Evolutionary conservation across 176 grass and related monocot species (phyloP).

Genomic region (Calamus simplicifolius): DNA sequence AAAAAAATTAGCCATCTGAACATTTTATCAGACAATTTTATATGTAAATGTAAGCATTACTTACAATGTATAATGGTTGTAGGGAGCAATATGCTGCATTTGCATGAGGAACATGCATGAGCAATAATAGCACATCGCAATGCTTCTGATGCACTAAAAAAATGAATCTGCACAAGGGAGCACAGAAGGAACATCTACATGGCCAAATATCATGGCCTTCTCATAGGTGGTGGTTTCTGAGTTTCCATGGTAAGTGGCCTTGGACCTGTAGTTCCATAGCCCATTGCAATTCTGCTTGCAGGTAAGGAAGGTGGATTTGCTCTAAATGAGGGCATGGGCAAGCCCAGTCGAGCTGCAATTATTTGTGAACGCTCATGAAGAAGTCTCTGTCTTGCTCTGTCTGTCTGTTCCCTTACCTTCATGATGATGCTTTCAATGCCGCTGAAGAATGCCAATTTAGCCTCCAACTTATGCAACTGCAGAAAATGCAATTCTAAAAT

Average conservation of each 20-base stretch:
- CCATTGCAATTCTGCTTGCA: conserved; percentile 16
- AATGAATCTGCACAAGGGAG: background rate
- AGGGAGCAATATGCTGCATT: background rate
- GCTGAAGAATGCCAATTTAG: conserved; percentile 62
- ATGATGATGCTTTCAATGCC: conserved; percentile 63
- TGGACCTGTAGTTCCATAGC: background rate
- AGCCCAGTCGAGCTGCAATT: conserved; percentile 64
- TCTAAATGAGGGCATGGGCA: conserved; percentile 20
- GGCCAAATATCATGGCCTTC: background rate
- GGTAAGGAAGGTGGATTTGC: conserved; percentile 27
- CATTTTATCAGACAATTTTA: background rate
- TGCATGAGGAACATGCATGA: background rate
- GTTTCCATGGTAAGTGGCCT: background rate
- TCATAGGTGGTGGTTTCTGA: conserved; percentile 5
- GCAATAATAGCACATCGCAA: background rate
- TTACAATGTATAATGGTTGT: background rate
- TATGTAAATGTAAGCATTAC: background rate
- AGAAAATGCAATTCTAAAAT: conserved; percentile 1
- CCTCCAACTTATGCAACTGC: conserved; percentile 82
- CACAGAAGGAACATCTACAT: background rate
- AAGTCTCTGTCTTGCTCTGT: conserved; percentile 77
- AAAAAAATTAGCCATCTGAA: background rate
- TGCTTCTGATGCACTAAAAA: background rate
- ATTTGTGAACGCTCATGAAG: conserved; percentile 77
- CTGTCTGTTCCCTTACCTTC: conserved; percentile 67